Evolutionary conservation across 805 yeast genomes (phyloP), one percentile per base, ranked within the genome.

Genomic region (Lipomyces lipofer): DNA sequence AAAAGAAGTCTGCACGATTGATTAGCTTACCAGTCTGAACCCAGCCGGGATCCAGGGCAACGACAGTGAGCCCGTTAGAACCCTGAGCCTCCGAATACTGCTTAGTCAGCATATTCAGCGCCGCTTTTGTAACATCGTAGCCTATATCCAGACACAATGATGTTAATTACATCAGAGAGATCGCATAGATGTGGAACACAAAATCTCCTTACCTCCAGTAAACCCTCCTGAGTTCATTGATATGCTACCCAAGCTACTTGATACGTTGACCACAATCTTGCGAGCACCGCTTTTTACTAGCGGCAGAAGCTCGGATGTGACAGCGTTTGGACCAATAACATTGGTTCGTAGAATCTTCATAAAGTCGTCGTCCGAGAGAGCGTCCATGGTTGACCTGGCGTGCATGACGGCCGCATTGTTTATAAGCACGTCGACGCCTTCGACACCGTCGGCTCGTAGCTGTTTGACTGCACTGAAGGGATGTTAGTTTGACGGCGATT

Each of bases 91-190:
- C 38, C 9, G 47, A 29, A 13, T 49, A 49, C 32, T 49, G 52
- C 32, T 49, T 49, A 15, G 52, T 49, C 9, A 49, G 47, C 52
- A 49, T 49, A 33, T 49, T 49, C 19, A 49, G 24, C 24, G 52
- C 52, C 12, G 52, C 52, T 36, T 49, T 49, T 40, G 47, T 49
- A 19, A 40, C 47, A 15, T 49, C 42, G 17, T 49, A 49, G 15
- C 52, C 40, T 36, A 36, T n/a, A n/a, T n/a, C n/a, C n/a, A n/a
- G n/a, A n/a, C n/a, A n/a, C n/a, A n/a, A n/a, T n/a, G n/a, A n/a
- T n/a, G n/a, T n/a, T n/a, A n/a, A n/a, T n/a, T n/a, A n/a, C n/a
- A 29, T 36, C 25, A 36, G 40, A 6, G 6, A 19, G 25, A 5
- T 13, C 12, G 21, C 17, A 19, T n/a, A 9, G 12, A 8, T 33